Conservation (phyloP, 192 early-diverging fungal genomes). For the Phlyctochytrium planicorne region DNA sequence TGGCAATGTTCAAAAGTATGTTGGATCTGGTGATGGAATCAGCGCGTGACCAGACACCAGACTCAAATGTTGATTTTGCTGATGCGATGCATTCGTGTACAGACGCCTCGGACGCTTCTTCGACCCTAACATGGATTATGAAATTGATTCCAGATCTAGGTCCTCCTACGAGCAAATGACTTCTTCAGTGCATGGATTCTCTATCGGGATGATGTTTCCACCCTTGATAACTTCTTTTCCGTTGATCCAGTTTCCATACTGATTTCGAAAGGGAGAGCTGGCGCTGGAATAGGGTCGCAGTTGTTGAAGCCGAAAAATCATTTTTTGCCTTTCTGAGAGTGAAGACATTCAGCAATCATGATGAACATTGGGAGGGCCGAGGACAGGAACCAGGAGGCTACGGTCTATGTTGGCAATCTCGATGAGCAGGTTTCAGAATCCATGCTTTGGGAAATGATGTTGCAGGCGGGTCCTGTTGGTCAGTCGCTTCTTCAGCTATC, state of each 20-base stretch:
- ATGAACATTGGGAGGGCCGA: conserved; percentile 23
- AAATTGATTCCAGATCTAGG: neutral
- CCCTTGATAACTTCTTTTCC: neutral
- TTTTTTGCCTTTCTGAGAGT: neutral
- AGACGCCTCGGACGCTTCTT: neutral
- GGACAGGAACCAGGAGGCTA: conserved; percentile 97
- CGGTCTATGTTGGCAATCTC: conserved; percentile 96
- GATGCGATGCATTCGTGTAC: neutral
- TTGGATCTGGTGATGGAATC: neutral
- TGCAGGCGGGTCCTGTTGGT: conserved; percentile 94
- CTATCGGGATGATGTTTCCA: neutral
- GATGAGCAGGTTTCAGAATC: conserved; percentile 92
- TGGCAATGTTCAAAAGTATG: neutral
- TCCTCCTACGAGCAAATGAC: neutral
- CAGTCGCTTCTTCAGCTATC: conserved; percentile 9
- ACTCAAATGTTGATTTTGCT: neutral
- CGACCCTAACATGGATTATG: neutral
- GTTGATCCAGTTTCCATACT: conserved; percentile 3
- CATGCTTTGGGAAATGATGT: conserved; percentile 97
- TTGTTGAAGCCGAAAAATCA: neutral
- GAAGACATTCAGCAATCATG: conserved; percentile 1
- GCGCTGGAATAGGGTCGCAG: neutral
- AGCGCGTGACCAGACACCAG: neutral
- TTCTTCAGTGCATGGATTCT: conserved; percentile 4
- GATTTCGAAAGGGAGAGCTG: neutral